Base-by-base conservation (phyloP, 1,284 basidiomycete genomes). In the Irpex lacteus region DNA sequence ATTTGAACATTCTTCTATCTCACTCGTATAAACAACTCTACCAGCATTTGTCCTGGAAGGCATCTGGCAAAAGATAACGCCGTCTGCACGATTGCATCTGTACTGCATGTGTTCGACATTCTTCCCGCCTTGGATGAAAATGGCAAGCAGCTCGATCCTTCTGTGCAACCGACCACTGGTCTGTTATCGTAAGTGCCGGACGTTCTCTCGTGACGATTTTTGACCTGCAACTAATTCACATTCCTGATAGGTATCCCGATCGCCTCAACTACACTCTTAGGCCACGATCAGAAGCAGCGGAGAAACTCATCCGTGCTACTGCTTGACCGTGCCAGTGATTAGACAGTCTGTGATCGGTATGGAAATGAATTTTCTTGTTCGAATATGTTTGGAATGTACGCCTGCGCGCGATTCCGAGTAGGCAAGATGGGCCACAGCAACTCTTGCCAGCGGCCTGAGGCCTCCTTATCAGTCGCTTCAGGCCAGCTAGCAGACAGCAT, bases 71-170 rank as follows among this genome's bases (percentile, higher is more conserved):
- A 50, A 19, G 78, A 79, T 64, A 78, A 76, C 1, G 37, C 78
- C 11, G 77, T 76, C 58, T 77, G 81, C 62, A 76, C 75, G 65
- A 69, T 80, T 18, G 72, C 78, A 0, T 72, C 76, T 1, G 72
- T 81, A 4, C 67, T 78, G 1, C 78, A 78, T 75, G 75, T 70
- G 0, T 80, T 80, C 63, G 70, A 77, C 57, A 75, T 78, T 38
- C 65, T 70, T 18, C 75, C 73, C 11, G 67, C 70, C 4, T 36
- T 73, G 18, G 73, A 73, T 13, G 63, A 50, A 18, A 11, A 62
- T n/a, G 60, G 53, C 8, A 53, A 18, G 9, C 8, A 13, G 19
- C 18, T 18, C 6, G 36, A 38, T 21, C 60, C 52, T 8, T 7
- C 21, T 19, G 9, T 21, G 18, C 21, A 61, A 13, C 26, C 37